These are phyloP conservation scores for Pleoardoris graminearum DNA, from an alignment of 2,329 filamentous ascomycete species.

Conservation along the genomic window DNA sequence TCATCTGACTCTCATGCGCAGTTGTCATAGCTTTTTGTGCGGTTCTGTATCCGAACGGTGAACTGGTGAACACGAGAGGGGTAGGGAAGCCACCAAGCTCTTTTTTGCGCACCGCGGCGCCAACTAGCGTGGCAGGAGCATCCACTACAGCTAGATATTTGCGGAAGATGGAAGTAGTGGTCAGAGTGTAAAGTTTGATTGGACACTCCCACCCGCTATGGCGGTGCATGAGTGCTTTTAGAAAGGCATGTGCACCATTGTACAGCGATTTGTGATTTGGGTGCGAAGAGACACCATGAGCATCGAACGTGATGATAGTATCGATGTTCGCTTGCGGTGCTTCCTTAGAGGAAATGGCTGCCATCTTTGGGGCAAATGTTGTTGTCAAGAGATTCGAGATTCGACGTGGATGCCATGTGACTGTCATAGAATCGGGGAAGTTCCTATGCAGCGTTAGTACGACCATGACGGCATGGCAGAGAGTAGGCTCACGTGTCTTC, in stretches of 20 bases:
- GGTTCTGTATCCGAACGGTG: conserved; percentile 63
- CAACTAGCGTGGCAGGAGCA: conserved; percentile 67
- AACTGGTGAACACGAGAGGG: conserved; percentile 71
- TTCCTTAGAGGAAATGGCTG: conserved; percentile 45
- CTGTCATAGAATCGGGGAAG: conserved; percentile 89
- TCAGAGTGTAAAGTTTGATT: conserved; percentile 83
- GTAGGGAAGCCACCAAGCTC: conserved; percentile 59
- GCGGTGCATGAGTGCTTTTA: conserved; percentile 66
- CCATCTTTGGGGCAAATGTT: conserved; percentile 71
- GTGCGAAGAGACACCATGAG: conserved; percentile 78
- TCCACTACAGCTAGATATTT: conserved; percentile 85
- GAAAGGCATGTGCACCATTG: conserved; percentile 75
- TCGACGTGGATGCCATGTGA: conserved; percentile 71
- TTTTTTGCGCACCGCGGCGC: conserved; percentile 54
- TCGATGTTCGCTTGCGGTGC: conserved; percentile 67
- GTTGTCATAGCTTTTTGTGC: conserved; percentile 86
- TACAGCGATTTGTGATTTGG: conserved; percentile 93
- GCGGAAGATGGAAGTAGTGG: conserved; percentile 69
- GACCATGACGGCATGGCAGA: conserved; percentile 9
- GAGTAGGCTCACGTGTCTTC: conserved; percentile 65
- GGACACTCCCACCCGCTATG: conserved; percentile 69
- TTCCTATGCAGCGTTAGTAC: conserved; percentile 49
- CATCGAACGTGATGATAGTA: conserved; percentile 87
- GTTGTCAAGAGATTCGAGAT: conserved; percentile 71
- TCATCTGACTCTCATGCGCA: conserved; percentile 94